Conservation (phyloP, 2,329 filamentous ascomycete species). For the Claviceps sorghi region DNA sequence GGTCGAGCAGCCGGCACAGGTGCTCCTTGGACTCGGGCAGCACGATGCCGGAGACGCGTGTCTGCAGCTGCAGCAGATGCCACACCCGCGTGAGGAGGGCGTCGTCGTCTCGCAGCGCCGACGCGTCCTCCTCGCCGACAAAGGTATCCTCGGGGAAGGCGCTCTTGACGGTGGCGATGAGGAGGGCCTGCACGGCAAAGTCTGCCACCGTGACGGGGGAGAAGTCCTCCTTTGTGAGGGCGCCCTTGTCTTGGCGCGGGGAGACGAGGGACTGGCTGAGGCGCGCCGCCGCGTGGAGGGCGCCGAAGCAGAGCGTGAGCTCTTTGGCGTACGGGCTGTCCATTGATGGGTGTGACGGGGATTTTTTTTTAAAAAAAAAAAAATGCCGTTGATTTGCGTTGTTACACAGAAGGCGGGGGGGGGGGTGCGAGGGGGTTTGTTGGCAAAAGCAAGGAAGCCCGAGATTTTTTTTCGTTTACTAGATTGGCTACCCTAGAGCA, state of each 20-base stretch:
- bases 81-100: conserved; percentile 32
- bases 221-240: conserved; percentile 38
- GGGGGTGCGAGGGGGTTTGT: too few relatives aligned
- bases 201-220: conserved; percentile 45
- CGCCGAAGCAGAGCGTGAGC: conserved; percentile 27
- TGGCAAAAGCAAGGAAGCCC: too few relatives aligned
- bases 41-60: conserved; percentile 15
- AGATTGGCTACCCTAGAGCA: too few relatives aligned
- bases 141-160: conserved; percentile 37
- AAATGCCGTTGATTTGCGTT: background rate
- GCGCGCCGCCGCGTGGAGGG: conserved; percentile 30
- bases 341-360: conserved; percentile 16
- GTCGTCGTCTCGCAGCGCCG: conserved; percentile 28
- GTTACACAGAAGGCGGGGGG: background rate
- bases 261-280: conserved; percentile 35
- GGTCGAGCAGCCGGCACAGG: conserved; percentile 39
- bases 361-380: too few relatives aligned
- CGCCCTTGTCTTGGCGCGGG: conserved; percentile 30
- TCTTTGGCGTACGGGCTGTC: conserved; percentile 28
- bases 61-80: conserved; percentile 25
- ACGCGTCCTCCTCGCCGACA: conserved; percentile 41
- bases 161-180: conserved; percentile 33
- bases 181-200: conserved; percentile 43
- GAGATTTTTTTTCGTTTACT: too few relatives aligned
- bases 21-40: conserved; percentile 26